Conservation (phyloP, 2,329 filamentous ascomycete species). For the Fusarium falciforme region DNA sequence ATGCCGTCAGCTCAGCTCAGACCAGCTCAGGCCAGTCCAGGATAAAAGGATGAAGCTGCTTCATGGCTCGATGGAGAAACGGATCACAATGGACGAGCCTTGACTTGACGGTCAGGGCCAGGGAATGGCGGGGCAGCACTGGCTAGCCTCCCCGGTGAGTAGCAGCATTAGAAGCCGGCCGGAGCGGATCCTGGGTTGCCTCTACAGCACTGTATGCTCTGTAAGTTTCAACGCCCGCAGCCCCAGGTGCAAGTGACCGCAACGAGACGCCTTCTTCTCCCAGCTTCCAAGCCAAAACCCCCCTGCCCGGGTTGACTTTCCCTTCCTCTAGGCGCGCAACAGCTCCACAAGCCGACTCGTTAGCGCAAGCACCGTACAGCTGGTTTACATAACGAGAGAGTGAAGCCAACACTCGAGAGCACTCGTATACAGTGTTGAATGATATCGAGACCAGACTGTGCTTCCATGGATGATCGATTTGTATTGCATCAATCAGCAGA, state of each 20-base stretch:
- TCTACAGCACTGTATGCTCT: not conserved
- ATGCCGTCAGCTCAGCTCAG: not conserved
- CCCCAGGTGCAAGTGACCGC: not conserved
- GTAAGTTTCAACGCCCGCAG: not conserved
- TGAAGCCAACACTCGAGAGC: not conserved
- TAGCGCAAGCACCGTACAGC: conserved; percentile 16
- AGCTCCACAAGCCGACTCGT: not conserved
- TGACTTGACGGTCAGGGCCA: conserved; percentile 10
- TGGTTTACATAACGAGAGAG: conserved; percentile 6
- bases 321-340: not conserved
- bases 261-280: not conserved
- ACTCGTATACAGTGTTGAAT: conserved; percentile 9
- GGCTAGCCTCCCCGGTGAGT: not conserved
- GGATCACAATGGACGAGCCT: not conserved
- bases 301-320: not conserved
- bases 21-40: not conserved
- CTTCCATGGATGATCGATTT: not conserved
- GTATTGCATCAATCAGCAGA: conserved; percentile 4
- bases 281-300: not conserved
- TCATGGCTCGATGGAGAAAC: conserved; percentile 4
- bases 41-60: conserved; percentile 7
- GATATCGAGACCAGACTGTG: not conserved
- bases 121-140: conserved; percentile 28
- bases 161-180: conserved; percentile 4
- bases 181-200: conserved; percentile 21